phyloP scores from a whole-genome alignment of 805 yeast species.

The Zygosaccharomyces lentus region DNA sequence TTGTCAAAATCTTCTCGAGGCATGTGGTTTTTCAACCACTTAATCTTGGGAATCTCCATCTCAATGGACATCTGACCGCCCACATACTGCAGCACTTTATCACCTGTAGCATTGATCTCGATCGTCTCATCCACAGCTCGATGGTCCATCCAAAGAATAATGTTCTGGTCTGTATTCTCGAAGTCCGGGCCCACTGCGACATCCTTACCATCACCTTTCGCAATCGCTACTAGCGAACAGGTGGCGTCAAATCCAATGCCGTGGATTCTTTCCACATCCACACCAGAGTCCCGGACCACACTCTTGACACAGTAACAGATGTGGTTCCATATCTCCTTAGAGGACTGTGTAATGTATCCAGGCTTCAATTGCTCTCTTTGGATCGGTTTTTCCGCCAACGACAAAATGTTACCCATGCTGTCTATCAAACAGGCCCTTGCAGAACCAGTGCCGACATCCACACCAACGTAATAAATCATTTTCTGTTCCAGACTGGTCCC shows the following conservation, averaged over 20 bases:
- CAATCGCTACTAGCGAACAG: constrained; percentile 83
- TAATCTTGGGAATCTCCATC: constrained; percentile 96
- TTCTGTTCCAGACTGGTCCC: constrained; percentile 18
- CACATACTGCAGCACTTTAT: constrained; percentile 79
- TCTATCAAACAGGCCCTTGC: constrained; percentile 93
- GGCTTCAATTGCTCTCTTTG: constrained; percentile 71
- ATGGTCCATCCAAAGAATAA: constrained; percentile 98
- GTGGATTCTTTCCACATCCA: constrained; percentile 60
- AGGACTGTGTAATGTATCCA: constrained; percentile 76
- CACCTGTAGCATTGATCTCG: constrained; percentile 74
- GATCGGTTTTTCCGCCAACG: constrained; percentile 74
- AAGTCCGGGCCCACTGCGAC: constrained; percentile 93
- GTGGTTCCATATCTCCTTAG: constrained; percentile 87
- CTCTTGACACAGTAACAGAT: constrained; percentile 78
- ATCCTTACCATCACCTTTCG: constrained; percentile 61
- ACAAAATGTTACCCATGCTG: constrained; percentile 72
- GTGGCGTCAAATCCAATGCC: constrained; percentile 98
- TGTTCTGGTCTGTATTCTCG: constrained; percentile 64
- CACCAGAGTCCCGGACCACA: constrained; percentile 68
- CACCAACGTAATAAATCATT: constrained; percentile 59
- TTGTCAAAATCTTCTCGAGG: constrained; percentile 53
- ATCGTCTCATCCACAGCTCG: constrained; percentile 81
- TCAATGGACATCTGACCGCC: constrained; percentile 98
- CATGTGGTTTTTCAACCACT: constrained; percentile 88
- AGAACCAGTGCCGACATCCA: constrained; percentile 96